phyloP scores from a whole-genome alignment of 2,329 filamentous ascomycete genomes.

The Dactylellina leptospora region DNA sequence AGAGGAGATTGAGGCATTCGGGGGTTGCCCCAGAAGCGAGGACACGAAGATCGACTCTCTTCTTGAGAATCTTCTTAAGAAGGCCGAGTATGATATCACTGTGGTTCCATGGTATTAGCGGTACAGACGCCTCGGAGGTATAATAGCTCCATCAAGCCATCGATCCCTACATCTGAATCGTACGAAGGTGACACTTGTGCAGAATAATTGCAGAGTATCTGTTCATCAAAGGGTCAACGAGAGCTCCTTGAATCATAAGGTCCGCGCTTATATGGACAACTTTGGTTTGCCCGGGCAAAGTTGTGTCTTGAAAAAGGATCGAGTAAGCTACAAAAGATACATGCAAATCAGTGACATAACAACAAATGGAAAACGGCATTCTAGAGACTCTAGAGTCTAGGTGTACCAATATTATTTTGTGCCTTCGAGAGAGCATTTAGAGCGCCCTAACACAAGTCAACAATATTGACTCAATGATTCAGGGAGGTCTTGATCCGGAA shows the following conservation, averaged over 20 bases:
- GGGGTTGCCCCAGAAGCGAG: constrained; percentile 83
- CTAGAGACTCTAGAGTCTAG: no score
- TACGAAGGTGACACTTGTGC: constrained; percentile 94
- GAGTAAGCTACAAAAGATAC: constrained; percentile 23
- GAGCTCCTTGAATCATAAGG: constrained; percentile 85
- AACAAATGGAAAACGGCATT: no score
- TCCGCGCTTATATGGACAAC: constrained; percentile 98
- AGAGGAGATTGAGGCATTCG: constrained; percentile 10
- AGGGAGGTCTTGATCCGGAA: no score
- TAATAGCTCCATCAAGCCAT: no score
- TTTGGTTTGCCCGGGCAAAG: constrained; percentile 79
- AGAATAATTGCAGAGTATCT: constrained; percentile 97
- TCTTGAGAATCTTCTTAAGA: constrained; percentile 86
- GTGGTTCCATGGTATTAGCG: constrained; percentile 59
- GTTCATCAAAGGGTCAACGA: constrained; percentile 89
- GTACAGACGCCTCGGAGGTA: no score
- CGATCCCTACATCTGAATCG: constrained; percentile 65
- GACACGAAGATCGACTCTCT: constrained; percentile 81
- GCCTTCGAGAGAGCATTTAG: no score
- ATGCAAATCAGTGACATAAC: no score
- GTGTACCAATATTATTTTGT: no score
- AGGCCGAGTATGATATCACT: constrained; percentile 90
- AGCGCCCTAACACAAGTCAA: no score
- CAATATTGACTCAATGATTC: no score
- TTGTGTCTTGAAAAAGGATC: constrained; percentile 82